Evolutionary conservation across 768 basidiomycete species (phyloP), one percentile per base, ranked within the genome.

Genomic region (Amanita pallidorosea): DNA sequence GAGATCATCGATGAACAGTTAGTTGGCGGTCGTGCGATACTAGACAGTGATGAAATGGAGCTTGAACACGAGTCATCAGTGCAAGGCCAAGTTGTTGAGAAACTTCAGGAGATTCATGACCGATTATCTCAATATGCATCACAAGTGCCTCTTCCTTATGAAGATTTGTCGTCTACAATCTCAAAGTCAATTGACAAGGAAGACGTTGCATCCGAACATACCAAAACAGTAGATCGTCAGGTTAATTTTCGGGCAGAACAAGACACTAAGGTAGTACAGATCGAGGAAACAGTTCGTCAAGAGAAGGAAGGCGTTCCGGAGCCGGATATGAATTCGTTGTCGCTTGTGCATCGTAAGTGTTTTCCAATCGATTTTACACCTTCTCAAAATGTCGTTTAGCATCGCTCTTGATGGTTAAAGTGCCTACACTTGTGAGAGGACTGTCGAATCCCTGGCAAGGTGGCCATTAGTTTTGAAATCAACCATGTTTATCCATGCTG

Each of bases 361-460:
- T 25, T 9, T 17, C 22, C 13, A 42, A 9, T 18, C 12, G 5
- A 12, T 9, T 7, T 25, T 6, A 23, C 22, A 3, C 43, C 4
- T 6, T 31, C 35, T 13, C 22, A 5, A 22, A 43, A 22, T n/a
- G 5, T 27, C n/a, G 4, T 44, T 20, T 17, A 51, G 50, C 15
- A 13, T 45, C 31, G 9, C 33, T 18, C 11, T 33, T 45, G 22
- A 51, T 25, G 22, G 37, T 37, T 33, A 51, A 51, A 51, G 50
- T 51, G 8, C 42, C 42, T n/a, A 27, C 34, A 27, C 15, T 51
- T 36, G 20, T 51, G 20, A 51, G 33, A 27, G 50, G 50, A 20
- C 22, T 51, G n/a, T 23, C 33, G 7, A 36, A 45, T 17, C n/a
- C n/a, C 41, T 3, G 50, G 50, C 17, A 51, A 33, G 34, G 42